A percentile compares a stretch with the other conserved stretches of the same genome.
Conservation (phyloP, 805 yeast species). For the Schizosaccharomyces cryophilus region DNA sequence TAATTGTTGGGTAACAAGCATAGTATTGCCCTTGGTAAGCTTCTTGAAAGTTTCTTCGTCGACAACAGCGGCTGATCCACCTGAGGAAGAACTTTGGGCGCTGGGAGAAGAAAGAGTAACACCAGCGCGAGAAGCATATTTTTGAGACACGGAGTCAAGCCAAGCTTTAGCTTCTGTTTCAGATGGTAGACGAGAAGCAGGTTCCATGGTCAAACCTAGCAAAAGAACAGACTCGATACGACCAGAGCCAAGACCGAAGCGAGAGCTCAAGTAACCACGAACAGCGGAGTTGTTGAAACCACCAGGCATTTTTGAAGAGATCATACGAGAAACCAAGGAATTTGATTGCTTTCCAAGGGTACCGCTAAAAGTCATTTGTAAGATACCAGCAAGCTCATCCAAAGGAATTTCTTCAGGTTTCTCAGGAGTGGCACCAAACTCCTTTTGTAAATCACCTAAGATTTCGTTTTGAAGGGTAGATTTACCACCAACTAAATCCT, state of each 20-base stretch:
- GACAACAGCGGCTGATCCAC: slow-evolving; percentile 30
- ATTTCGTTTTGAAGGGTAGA: slow-evolving; percentile 97
- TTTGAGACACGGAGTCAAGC: slow-evolving; percentile 58
- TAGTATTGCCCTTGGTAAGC: slow-evolving; percentile 42
- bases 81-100: slow-evolving; percentile 25
- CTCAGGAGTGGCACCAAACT: slow-evolving; percentile 93
- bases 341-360: slow-evolving; percentile 81
- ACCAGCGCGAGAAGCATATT: slow-evolving; percentile 67
- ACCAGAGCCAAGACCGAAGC: slow-evolving; percentile 83
- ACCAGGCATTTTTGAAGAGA: slow-evolving; percentile 98
- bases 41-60: slow-evolving; percentile 91
- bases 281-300: slow-evolving; percentile 84
- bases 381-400: slow-evolving; percentile 79
- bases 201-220: slow-evolving; percentile 68
- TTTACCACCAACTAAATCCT: slow-evolving; percentile 94
- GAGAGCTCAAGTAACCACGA: slow-evolving; percentile 70
- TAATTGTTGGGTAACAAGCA: slow-evolving; percentile 52
- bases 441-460: slow-evolving; percentile 94
- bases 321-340: slow-evolving; percentile 68
- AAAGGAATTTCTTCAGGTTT: slow-evolving; percentile 97
- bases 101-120: slow-evolving; percentile 47
- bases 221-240: slow-evolving; percentile 82
- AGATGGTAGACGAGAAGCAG: slow-evolving; percentile 61
- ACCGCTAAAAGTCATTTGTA: slow-evolving; percentile 78
- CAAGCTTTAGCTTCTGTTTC: slow-evolving; percentile 80